Conservation (phyloP, 768 basidiomycete genomes). For the Tricholoma sp. region DNA sequence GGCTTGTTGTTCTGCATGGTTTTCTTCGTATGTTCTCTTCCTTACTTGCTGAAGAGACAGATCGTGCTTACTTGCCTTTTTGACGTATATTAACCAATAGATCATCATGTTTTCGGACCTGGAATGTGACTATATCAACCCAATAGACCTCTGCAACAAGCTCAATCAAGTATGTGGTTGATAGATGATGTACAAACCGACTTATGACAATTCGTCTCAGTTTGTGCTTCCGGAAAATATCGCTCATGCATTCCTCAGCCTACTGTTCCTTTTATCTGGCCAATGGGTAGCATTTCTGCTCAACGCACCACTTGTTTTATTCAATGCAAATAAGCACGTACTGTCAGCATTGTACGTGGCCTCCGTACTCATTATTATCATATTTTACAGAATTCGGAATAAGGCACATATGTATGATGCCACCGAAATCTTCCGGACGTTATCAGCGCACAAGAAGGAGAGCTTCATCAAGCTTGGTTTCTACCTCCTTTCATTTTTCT, state of each 20-base stretch:
- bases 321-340: conserved; percentile 90
- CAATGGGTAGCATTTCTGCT: conserved; percentile 94
- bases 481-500: conserved; percentile 89
- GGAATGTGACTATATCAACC: conserved; percentile 99
- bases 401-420: conserved; percentile 99
- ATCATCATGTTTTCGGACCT: conserved; percentile 99
- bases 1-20: conserved; percentile 97
- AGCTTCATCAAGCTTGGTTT: conserved; percentile 93
- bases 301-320: conserved; percentile 84
- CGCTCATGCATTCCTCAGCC: conserved; percentile 86
- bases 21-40: conserved; percentile 78
- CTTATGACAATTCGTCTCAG: conserved; percentile 34
- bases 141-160: conserved; percentile 99
- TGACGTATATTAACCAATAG: conserved; percentile 34
- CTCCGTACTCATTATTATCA: not conserved
- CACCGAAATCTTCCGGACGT: conserved; percentile 96
- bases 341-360: not conserved
- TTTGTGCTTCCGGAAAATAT: conserved; percentile 97
- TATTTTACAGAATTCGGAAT: conserved; percentile 65
- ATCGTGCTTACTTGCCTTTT: not conserved
- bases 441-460: conserved; percentile 93
- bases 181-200: not conserved
- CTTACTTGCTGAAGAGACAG: not conserved
- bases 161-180: conserved; percentile 76
- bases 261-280: conserved; percentile 88